Evolutionary conservation across 495 filamentous ascomycete species (phyloP).

Genomic region (Podospora pseudoanserina): DNA sequence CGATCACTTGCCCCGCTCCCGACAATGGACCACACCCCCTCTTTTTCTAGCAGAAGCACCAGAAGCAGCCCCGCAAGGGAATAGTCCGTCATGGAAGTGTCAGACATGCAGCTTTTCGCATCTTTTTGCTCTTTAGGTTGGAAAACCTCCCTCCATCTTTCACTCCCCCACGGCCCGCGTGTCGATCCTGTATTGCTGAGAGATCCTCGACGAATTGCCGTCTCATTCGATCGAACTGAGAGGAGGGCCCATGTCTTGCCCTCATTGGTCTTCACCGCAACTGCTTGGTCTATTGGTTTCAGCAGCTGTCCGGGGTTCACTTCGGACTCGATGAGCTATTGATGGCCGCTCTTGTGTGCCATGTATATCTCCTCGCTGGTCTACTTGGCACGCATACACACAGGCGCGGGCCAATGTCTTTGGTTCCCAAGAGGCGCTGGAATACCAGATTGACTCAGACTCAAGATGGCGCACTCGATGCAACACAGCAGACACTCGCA

Average conservation of each 20-base stretch:
- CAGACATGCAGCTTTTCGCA: constrained; percentile 14
- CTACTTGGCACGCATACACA: background rate
- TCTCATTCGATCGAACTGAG: constrained; percentile 2
- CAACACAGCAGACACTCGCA: constrained; percentile 27
- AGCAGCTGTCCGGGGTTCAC: constrained; percentile 15
- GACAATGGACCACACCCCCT: constrained; percentile 5
- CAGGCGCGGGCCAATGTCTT: constrained; percentile 21
- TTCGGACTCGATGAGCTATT: background rate
- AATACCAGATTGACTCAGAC: constrained; percentile 36
- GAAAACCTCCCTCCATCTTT: background rate
- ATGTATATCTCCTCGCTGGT: background rate
- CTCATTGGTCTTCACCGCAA: constrained; percentile 12
- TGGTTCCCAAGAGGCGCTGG: constrained; percentile 27
- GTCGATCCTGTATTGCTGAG: constrained; percentile 1
- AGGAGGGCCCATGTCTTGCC: constrained; percentile 11
- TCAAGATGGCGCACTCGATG: constrained; percentile 31
- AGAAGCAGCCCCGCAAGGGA: background rate
- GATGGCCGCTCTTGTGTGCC: background rate
- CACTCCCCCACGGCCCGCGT: background rate
- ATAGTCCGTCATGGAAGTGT: constrained; percentile 13
- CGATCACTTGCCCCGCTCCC: background rate
- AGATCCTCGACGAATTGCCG: background rate
- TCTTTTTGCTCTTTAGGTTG: constrained; percentile 2
- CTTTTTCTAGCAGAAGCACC: background rate
- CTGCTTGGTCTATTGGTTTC: constrained; percentile 20